Percentiles rank a stretch among this genome's conserved stretches.
phyloP scores from a whole-genome alignment of 495 filamentous ascomycete genomes.

The Penicillium chermesinum region DNA sequence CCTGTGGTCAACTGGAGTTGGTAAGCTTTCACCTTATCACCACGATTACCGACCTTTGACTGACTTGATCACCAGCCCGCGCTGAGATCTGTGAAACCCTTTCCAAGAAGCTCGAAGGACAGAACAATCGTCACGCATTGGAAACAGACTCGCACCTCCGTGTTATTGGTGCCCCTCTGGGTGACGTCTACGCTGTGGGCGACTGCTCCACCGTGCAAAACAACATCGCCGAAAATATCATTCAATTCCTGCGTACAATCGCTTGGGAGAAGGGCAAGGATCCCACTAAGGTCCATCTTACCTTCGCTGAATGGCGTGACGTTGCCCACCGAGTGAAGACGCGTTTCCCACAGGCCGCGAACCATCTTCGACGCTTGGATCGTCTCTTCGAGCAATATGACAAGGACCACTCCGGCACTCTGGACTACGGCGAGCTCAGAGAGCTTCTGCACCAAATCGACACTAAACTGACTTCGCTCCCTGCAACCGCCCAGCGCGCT shows the following conservation, averaged over 20 bases:
- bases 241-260: conserved; percentile 80
- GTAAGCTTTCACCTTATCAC: conserved; percentile 23
- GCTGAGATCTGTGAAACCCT: conserved; percentile 71
- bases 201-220: conserved; percentile 97
- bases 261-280: conserved; percentile 91
- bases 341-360: conserved; percentile 88
- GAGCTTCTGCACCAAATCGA: conserved; percentile 89
- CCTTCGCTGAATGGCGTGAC: conserved; percentile 79
- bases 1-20: conserved; percentile 94
- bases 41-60: not conserved
- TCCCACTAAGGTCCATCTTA: conserved; percentile 74
- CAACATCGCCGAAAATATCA: conserved; percentile 81
- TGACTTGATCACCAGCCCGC: conserved; percentile 52
- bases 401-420: conserved; percentile 82
- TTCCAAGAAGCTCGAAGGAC: conserved; percentile 64
- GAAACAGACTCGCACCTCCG: conserved; percentile 95
- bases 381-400: conserved; percentile 88
- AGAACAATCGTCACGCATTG: conserved; percentile 85
- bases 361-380: conserved; percentile 84
- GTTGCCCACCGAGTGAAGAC: conserved; percentile 78
- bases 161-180: conserved; percentile 82
- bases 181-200: conserved; percentile 96
- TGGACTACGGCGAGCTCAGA: conserved; percentile 87
- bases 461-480: conserved; percentile 78
- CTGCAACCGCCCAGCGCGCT: conserved; percentile 91